phyloP scores from a whole-genome alignment of 768 basidiomycete species.

The Russula foetens region DNA sequence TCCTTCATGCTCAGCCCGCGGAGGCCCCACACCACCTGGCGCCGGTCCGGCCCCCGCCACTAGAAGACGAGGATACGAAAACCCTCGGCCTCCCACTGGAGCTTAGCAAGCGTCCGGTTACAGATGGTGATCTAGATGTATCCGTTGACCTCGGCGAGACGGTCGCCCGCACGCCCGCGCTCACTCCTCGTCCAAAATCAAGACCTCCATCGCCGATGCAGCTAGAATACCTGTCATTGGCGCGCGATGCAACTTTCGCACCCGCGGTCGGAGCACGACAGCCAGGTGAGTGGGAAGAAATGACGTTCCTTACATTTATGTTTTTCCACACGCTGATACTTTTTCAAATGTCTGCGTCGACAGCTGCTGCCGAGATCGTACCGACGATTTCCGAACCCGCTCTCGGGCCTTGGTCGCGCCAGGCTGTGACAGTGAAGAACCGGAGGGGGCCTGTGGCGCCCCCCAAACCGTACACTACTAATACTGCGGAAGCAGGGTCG shows the following conservation, averaged over 20 bases:
- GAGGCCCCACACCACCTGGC: not conserved
- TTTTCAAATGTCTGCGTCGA: no score
- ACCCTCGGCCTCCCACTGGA: not conserved
- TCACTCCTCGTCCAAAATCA: not conserved
- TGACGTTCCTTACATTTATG: no score
- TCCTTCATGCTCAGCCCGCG: not conserved
- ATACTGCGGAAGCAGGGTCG: not conserved
- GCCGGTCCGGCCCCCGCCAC: not conserved
- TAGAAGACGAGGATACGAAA: not conserved
- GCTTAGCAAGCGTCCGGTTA: not conserved
- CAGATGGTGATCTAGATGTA: slow-evolving; percentile 1
- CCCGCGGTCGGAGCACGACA: not conserved
- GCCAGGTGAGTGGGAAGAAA: not conserved
- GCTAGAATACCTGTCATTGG: not conserved
- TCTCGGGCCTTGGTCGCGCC: not conserved
- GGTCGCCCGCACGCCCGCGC: not conserved
- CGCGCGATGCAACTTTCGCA: not conserved
- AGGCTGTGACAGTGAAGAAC: slow-evolving; percentile 8
- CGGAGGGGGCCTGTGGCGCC: not conserved
- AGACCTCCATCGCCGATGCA: not conserved
- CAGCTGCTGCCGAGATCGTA: not conserved
- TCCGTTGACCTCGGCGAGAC: slow-evolving; percentile 10
- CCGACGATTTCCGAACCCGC: not conserved
- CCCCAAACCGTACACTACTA: not conserved
- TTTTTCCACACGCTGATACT: not conserved